These are phyloP conservation scores for Mycena galopus DNA, from an alignment of 768 basidiomycete genomes.

Conservation along the genomic window DNA sequence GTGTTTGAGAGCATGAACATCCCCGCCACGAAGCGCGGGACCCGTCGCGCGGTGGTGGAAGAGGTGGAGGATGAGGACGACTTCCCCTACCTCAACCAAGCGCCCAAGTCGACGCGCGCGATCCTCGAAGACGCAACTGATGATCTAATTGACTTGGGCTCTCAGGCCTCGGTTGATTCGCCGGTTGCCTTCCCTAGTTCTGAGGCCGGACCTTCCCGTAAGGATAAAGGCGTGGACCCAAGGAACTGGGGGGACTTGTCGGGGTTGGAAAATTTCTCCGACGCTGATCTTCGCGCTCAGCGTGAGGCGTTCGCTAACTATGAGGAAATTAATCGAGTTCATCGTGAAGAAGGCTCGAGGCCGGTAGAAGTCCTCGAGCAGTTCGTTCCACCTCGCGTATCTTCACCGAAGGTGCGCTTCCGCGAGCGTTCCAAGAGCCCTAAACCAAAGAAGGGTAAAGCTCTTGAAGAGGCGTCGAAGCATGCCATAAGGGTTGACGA, in stretches of 20 bases:
- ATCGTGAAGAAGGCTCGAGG: background rate
- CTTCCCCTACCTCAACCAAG: background rate
- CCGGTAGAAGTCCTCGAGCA: background rate
- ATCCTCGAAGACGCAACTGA: background rate
- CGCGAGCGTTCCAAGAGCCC: background rate
- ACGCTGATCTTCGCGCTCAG: background rate
- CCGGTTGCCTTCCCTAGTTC: background rate
- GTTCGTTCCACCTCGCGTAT: background rate
- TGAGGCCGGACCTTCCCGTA: too few species aligned
- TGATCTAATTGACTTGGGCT: background rate
- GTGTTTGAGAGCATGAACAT: background rate
- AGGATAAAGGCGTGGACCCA: too few species aligned
- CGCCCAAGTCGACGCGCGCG: background rate
- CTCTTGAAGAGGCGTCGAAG: background rate
- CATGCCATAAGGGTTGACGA: background rate
- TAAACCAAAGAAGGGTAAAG: background rate
- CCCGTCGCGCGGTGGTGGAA: background rate
- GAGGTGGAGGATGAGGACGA: background rate
- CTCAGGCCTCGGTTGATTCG: background rate
- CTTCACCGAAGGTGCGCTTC: background rate
- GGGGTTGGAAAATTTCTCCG: too few species aligned
- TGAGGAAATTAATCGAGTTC: background rate
- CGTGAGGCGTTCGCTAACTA: background rate
- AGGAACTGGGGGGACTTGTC: too few species aligned
- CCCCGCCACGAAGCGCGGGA: background rate